These are phyloP conservation scores for Kokia cookei DNA, from an alignment of 441 rosid species.

Conservation along the genomic window DNA sequence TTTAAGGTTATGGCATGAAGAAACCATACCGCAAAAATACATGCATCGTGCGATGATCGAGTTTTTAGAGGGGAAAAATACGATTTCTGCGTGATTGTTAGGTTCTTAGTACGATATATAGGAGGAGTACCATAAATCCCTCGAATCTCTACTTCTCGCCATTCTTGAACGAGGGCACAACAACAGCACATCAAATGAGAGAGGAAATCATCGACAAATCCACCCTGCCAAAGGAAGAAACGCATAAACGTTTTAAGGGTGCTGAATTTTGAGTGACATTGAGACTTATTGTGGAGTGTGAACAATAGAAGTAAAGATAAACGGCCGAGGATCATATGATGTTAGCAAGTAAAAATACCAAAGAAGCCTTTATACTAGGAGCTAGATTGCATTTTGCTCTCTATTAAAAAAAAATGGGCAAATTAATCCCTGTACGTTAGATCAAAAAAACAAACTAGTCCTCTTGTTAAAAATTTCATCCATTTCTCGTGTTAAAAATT, in stretches of 20 bases:
- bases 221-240: conserved; percentile 52
- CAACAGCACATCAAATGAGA: conserved; percentile 96
- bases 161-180: conserved; percentile 96
- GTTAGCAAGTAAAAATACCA: not conserved
- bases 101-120: not conserved
- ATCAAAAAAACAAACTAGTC: too few species aligned
- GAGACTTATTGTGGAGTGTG: not conserved
- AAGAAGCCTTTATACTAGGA: too few species aligned
- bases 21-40: not conserved
- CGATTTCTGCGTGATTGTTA: not conserved
- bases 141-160: conserved; percentile 89
- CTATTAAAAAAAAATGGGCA: too few species aligned
- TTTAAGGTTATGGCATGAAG: not conserved
- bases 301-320: not conserved
- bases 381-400: too few species aligned
- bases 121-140: conserved; percentile 53
- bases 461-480: too few species aligned
- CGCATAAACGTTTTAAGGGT: not conserved
- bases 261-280: not conserved
- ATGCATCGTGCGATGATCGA: not conserved
- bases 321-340: not conserved
- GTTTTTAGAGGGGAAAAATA: not conserved
- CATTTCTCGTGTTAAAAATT: too few species aligned
- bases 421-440: too few species aligned
- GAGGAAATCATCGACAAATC: conserved; percentile 78